A percentile compares a stretch with the other conserved stretches of the same genome.
phyloP scores from a whole-genome alignment of 352 stramenopile species.

The Phytophthora hibernalis region DNA sequence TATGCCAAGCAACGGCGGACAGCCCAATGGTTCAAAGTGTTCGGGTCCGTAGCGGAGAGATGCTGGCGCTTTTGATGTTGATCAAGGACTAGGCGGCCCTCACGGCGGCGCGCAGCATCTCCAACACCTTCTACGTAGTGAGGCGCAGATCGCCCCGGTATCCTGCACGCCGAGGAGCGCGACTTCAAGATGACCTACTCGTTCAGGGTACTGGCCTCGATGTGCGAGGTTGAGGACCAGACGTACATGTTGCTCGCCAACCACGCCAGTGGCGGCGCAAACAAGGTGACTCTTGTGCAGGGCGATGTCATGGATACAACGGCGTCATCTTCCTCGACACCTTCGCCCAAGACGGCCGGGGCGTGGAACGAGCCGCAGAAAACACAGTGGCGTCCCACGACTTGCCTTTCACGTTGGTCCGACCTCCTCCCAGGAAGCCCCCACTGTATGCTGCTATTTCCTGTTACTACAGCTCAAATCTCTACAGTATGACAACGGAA shows the following conservation, averaged over 20 bases:
- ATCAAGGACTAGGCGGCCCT: constrained; percentile 97
- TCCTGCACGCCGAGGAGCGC: constrained; percentile 97
- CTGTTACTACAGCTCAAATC: no score
- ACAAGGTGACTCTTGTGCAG: no score
- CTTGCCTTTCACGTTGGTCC: no score
- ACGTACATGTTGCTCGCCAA: constrained; percentile 99
- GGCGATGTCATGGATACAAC: no score
- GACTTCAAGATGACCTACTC: constrained; percentile 99
- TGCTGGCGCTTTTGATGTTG: constrained; percentile 72
- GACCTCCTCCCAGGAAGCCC: no score
- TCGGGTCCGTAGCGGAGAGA: background rate
- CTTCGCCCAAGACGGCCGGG: no score
- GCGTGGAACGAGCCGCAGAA: no score
- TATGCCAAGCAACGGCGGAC: constrained; percentile 5
- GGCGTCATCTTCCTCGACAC: no score
- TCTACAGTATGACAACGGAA: no score
- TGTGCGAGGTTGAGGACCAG: constrained; percentile 88
- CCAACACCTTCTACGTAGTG: constrained; percentile 98
- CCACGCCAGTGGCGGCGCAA: no score
- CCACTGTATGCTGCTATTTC: no score
- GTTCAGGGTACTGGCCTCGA: constrained; percentile 94
- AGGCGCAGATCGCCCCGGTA: constrained; percentile 95
- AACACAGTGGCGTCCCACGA: no score
- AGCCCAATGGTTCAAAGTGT: constrained; percentile 1
- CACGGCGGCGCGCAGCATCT: constrained; percentile 96